Evolutionary conservation across 768 basidiomycete genomes (phyloP).

Genomic region (Hemileccinum rubropunctum): DNA sequence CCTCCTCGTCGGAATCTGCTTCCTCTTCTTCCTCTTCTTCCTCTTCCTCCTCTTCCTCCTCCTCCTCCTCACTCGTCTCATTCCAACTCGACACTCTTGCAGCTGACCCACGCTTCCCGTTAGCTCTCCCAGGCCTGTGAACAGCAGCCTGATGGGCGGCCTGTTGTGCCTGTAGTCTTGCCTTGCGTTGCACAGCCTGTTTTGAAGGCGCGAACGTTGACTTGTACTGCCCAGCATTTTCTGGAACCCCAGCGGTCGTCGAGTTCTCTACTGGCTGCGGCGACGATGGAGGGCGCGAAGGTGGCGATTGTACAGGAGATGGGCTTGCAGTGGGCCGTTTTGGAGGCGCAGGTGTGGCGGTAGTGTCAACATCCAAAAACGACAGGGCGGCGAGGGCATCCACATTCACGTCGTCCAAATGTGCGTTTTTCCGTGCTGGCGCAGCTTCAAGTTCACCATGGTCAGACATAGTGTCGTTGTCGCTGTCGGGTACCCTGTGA

Average conservation of each 20-base stretch:
- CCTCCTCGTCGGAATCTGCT: conserved; percentile 58
- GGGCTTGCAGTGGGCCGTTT: conserved; percentile 7
- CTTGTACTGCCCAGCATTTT: conserved; percentile 48
- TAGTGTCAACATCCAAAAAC: conserved; percentile 55
- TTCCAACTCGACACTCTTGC: conserved; percentile 46
- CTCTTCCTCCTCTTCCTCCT: conserved; percentile 80
- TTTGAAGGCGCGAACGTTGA: conserved; percentile 89
- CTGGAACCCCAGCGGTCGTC: conserved; percentile 19
- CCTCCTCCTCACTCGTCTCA: conserved; percentile 81
- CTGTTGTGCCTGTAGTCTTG: conserved; percentile 80
- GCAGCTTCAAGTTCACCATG: conserved; percentile 6
- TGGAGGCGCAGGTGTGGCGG: conserved; percentile 17
- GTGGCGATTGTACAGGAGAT: conserved; percentile 11
- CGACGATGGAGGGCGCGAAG: conserved; percentile 27
- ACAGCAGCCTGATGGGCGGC: conserved; percentile 77
- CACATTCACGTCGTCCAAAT: conserved; percentile 49
- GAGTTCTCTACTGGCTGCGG: conserved; percentile 37
- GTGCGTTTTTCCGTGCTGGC: conserved; percentile 12
- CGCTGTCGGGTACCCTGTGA: conserved; percentile 28
- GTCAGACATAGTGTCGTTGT: conserved; percentile 35
- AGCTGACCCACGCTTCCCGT: conserved; percentile 40
- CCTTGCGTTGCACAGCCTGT: conserved; percentile 80
- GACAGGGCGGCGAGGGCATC: conserved; percentile 80
- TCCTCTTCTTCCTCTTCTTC: conserved; percentile 75
- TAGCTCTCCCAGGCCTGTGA: conserved; percentile 66